These are phyloP conservation scores for Nothophoma quercina DNA, from an alignment of 2,329 filamentous ascomycete species.

Conservation along the genomic window DNA sequence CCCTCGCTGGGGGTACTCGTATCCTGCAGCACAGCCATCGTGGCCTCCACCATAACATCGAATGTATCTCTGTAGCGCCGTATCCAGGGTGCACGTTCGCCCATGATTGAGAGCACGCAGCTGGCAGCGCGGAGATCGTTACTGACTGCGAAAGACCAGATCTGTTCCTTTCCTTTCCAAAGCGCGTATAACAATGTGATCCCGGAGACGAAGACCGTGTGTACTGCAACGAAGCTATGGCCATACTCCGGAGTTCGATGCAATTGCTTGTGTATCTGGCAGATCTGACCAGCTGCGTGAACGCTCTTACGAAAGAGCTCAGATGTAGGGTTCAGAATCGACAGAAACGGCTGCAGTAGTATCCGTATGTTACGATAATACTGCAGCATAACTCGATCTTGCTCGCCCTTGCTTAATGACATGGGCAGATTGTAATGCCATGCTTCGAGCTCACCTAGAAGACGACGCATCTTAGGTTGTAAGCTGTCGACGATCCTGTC, in stretches of 20 bases:
- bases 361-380: conserved; percentile 61
- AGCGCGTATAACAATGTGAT: conserved; percentile 52
- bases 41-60: conserved; percentile 23
- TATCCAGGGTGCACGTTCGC: conserved; percentile 58
- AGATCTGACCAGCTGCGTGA: conserved; percentile 52
- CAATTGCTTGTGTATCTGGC: conserved; percentile 54
- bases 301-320: conserved; percentile 57
- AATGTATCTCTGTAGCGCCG: conserved; percentile 21
- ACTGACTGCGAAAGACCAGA: conserved; percentile 59
- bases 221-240: conserved; percentile 55
- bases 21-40: conserved; percentile 19
- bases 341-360: conserved; percentile 60
- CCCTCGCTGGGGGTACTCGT: neutral
- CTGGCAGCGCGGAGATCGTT: conserved; percentile 60
- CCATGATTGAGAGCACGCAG: conserved; percentile 59
- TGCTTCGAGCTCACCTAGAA: conserved; percentile 56
- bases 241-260: conserved; percentile 53
- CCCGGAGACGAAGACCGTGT: conserved; percentile 55
- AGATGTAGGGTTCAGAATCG: conserved; percentile 55
- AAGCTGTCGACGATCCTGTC: conserved; percentile 56
- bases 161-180: conserved; percentile 54
- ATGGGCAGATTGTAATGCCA: conserved; percentile 54
- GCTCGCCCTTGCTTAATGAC: conserved; percentile 47
- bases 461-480: conserved; percentile 57
- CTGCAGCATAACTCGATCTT: conserved; percentile 59